phyloP scores from a whole-genome alignment of 2,329 filamentous ascomycete genomes.

The Aspergillus sp. region DNA sequence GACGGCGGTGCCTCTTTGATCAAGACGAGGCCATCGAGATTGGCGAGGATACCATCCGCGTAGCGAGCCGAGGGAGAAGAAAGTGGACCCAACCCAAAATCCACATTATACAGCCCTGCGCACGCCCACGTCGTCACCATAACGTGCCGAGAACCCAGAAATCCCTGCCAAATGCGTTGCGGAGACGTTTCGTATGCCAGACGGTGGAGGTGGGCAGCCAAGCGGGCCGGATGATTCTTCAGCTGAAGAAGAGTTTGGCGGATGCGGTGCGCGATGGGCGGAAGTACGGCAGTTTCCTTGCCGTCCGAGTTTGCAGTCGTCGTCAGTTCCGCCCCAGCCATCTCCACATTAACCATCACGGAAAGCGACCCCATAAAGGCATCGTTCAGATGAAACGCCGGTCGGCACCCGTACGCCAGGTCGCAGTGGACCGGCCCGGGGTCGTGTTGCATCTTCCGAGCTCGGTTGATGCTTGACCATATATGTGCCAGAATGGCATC shows the following conservation, averaged over 20 bases:
- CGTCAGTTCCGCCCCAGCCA: slow-evolving; percentile 13
- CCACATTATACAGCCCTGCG: slow-evolving; percentile 36
- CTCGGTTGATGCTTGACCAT: slow-evolving; percentile 49
- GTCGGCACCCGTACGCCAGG: slow-evolving; percentile 46
- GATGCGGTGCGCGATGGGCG: slow-evolving; percentile 30
- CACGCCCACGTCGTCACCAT: slow-evolving; percentile 49
- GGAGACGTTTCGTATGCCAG: slow-evolving; percentile 48
- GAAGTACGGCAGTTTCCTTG: not conserved
- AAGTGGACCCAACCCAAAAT: slow-evolving; percentile 34
- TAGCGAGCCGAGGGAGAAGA: slow-evolving; percentile 16
- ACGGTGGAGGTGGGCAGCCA: slow-evolving; percentile 48
- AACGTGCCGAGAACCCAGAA: slow-evolving; percentile 46
- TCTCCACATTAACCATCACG: slow-evolving; percentile 41
- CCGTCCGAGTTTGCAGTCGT: not conserved
- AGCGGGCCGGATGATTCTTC: slow-evolving; percentile 35
- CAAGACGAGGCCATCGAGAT: slow-evolving; percentile 23
- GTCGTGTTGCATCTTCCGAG: slow-evolving; percentile 32
- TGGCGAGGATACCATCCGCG: slow-evolving; percentile 20
- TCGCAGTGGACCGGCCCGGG: slow-evolving; percentile 43
- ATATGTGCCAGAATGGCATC: slow-evolving; percentile 52
- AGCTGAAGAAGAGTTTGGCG: slow-evolving; percentile 41
- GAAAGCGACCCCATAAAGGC: slow-evolving; percentile 51
- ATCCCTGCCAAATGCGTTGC: slow-evolving; percentile 53
- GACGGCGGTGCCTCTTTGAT: slow-evolving; percentile 24
- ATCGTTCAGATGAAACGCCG: slow-evolving; percentile 42